These are phyloP conservation scores for Cladosporium sp. DNA, from an alignment of 2,329 filamentous ascomycete species.

Conservation along the genomic window DNA sequence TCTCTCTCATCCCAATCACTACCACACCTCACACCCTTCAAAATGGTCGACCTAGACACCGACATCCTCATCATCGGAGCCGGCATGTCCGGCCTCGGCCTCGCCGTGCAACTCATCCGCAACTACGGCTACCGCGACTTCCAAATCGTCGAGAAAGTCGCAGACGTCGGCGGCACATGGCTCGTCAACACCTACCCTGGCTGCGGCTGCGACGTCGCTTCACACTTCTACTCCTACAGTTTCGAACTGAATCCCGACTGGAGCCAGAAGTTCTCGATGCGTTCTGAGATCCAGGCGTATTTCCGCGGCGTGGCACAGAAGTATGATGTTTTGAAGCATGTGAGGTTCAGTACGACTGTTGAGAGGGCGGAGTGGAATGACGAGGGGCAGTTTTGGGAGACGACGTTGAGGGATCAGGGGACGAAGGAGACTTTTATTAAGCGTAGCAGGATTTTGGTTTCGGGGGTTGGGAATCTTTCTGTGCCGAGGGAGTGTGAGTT, in stretches of 20 bases:
- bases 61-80: constrained; percentile 55
- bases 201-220: constrained; percentile 45
- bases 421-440: constrained; percentile 28
- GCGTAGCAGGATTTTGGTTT: constrained; percentile 33
- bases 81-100: constrained; percentile 51
- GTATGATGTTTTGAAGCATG: constrained; percentile 35
- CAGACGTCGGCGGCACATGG: constrained; percentile 45
- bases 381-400: constrained; percentile 32
- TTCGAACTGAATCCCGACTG: constrained; percentile 49
- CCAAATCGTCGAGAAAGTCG: constrained; percentile 48
- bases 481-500: constrained; percentile 34
- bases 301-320: constrained; percentile 44
- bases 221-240: constrained; percentile 45
- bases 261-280: constrained; percentile 45
- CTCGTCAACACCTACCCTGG: constrained; percentile 48
- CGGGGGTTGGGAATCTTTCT: constrained; percentile 34
- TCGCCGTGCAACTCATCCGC: constrained; percentile 50
- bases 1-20: too few species aligned
- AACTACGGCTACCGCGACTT: constrained; percentile 43
- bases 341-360: constrained; percentile 31
- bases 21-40: neutral
- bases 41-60: constrained; percentile 42
- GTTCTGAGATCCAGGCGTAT: constrained; percentile 47
- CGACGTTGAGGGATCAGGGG: constrained; percentile 30
- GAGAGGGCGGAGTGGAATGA: constrained; percentile 34